These are phyloP conservation scores for Sporothrix luriei DNA, from an alignment of 2,329 filamentous ascomycete species.

Conservation along the genomic window DNA sequence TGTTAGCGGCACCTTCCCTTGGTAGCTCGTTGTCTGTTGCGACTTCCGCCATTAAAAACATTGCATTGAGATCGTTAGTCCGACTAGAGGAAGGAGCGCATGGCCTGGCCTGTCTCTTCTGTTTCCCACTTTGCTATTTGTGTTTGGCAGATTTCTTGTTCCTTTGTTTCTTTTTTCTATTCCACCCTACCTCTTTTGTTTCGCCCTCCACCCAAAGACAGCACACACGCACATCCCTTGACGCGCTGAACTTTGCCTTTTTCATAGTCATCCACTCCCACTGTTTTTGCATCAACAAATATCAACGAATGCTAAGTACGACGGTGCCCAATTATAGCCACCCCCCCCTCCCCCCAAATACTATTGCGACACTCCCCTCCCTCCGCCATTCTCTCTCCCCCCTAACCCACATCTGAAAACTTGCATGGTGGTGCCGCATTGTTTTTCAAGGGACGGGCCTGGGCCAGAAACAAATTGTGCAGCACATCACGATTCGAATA, in stretches of 20 bases:
- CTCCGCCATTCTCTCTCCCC: constrained; percentile 6
- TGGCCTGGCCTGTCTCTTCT: no score
- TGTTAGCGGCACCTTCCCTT: constrained; percentile 9
- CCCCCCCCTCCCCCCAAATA: background rate
- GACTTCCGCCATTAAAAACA: background rate
- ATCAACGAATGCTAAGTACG: constrained; percentile 11
- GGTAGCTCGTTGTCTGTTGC: background rate
- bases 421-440: constrained; percentile 30
- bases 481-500: background rate
- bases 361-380: constrained; percentile 20
- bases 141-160: background rate
- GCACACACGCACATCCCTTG: constrained; percentile 19
- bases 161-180: constrained; percentile 10
- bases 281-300: constrained; percentile 9
- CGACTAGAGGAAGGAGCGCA: background rate
- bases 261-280: background rate
- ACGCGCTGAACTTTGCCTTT: constrained; percentile 17
- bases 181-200: constrained; percentile 3
- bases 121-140: constrained; percentile 7
- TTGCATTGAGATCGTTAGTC: background rate
- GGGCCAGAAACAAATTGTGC: background rate
- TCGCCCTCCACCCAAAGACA: constrained; percentile 25
- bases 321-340: constrained; percentile 16
- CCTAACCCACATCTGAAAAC: constrained; percentile 26
- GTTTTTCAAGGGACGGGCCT: constrained; percentile 18